Conservation (phyloP, 2,329 filamentous ascomycete genomes). For the Aspergillus carbonarius region DNA sequence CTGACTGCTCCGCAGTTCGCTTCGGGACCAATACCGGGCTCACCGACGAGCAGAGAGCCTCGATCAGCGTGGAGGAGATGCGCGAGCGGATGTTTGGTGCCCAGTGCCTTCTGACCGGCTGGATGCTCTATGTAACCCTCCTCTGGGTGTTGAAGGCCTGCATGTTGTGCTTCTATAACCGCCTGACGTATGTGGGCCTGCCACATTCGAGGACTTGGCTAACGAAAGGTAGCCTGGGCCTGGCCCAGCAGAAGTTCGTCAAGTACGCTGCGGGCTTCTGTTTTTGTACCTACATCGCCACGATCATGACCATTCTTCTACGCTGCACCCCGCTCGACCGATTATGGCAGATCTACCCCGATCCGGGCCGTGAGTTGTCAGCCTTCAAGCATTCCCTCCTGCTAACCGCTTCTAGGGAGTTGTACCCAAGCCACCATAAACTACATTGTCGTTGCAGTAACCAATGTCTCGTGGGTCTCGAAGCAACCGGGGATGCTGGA, state of each 20-base stretch:
- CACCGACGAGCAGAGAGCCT: constrained; percentile 30
- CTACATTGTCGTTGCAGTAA: constrained; percentile 38
- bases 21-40: constrained; percentile 44
- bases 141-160: constrained; percentile 47
- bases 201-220: neutral
- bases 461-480: constrained; percentile 37
- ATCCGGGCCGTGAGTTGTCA: constrained; percentile 37
- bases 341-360: constrained; percentile 45
- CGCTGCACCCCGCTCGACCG: constrained; percentile 41
- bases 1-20: constrained; percentile 28
- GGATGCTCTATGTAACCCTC: constrained; percentile 44
- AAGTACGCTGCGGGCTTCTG: constrained; percentile 35
- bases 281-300: constrained; percentile 32
- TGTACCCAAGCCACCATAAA: constrained; percentile 41
- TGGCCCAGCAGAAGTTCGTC: constrained; percentile 41
- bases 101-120: constrained; percentile 37
- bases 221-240: constrained; percentile 29
- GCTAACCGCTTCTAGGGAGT: constrained; percentile 1
- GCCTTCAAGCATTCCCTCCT: too few relatives aligned
- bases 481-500: neutral
- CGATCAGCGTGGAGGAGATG: constrained; percentile 32
- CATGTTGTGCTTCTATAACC: constrained; percentile 46
- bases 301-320: constrained; percentile 36
- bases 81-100: constrained; percentile 33
- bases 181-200: constrained; percentile 40